Evolutionary conservation across 2,329 filamentous ascomycete genomes (phyloP).

Genomic region (Phoma herbarum): DNA sequence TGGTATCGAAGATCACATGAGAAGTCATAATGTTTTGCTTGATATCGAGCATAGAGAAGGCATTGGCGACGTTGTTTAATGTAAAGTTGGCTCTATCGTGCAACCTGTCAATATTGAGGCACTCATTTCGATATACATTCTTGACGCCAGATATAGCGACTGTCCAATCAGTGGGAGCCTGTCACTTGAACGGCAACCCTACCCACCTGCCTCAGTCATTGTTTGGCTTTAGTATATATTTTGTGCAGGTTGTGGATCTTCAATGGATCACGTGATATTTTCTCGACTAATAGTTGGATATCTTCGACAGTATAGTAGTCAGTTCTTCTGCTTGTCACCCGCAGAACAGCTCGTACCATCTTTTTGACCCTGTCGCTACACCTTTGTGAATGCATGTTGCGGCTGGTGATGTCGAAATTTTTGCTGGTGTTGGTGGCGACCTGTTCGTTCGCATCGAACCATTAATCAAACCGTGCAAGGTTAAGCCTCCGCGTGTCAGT

Average conservation of each 20-base stretch:
- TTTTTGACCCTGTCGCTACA: background rate
- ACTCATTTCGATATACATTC: background rate
- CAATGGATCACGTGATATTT: slow-evolving; percentile 13
- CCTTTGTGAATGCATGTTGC: background rate
- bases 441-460: background rate
- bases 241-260: background rate
- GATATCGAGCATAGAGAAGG: no score
- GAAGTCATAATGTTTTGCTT: no score
- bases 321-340: slow-evolving; percentile 22
- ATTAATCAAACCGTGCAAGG: background rate
- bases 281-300: slow-evolving; percentile 14
- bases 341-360: slow-evolving; percentile 11
- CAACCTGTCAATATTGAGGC: no score
- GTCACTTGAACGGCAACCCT: no score
- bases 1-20: no score
- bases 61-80: no score
- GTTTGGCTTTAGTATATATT: no score
- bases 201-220: no score
- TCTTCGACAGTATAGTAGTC: slow-evolving; percentile 22
- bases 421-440: background rate
- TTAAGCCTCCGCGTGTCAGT: background rate
- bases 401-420: background rate
- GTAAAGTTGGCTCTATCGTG: no score
- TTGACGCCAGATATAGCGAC: no score
- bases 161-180: no score